Conservation (phyloP, 768 basidiomycete genomes). For the Hemileccinum impolitum region DNA sequence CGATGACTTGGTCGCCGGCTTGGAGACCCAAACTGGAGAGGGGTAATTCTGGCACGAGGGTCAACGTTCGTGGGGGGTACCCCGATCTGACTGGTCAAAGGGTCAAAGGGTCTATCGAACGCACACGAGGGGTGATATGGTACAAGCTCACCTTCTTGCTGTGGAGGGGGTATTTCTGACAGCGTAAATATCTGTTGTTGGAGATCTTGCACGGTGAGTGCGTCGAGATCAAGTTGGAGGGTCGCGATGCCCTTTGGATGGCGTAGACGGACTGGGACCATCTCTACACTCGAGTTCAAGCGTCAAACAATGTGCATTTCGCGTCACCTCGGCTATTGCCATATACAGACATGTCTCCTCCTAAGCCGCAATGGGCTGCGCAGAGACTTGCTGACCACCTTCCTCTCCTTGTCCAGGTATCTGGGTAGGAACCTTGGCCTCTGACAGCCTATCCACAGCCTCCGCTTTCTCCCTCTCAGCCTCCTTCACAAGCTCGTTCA, state of each 20-base stretch:
- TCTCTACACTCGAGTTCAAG: constrained; percentile 25
- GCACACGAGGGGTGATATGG: background rate
- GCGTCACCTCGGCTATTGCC: constrained; percentile 11
- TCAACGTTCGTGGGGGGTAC: constrained; percentile 78
- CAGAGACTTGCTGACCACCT: background rate
- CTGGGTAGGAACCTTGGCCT: constrained; percentile 16
- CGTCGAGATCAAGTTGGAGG: constrained; percentile 62
- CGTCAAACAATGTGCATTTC: background rate
- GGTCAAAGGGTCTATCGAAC: constrained; percentile 3
- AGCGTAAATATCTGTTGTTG: constrained; percentile 64
- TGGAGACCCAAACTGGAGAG: constrained; percentile 73
- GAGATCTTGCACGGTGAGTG: constrained; percentile 68
- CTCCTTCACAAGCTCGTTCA: constrained; percentile 52
- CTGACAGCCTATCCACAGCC: constrained; percentile 23
- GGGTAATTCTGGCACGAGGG: constrained; percentile 69
- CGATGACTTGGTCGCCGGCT: constrained; percentile 83
- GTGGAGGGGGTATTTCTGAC: constrained; percentile 69
- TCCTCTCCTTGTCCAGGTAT: constrained; percentile 3
- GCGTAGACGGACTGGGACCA: constrained; percentile 76
- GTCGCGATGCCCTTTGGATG: constrained; percentile 84
- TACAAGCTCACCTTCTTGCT: constrained; percentile 67
- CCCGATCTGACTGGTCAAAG: constrained; percentile 64
- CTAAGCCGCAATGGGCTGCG: constrained; percentile 11
- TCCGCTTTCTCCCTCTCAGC: constrained; percentile 38
- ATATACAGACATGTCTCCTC: constrained; percentile 4